These are phyloP conservation scores for Psidium friedrichsthalianum DNA, from an alignment of 345 rosid genomes.

Conservation along the genomic window DNA sequence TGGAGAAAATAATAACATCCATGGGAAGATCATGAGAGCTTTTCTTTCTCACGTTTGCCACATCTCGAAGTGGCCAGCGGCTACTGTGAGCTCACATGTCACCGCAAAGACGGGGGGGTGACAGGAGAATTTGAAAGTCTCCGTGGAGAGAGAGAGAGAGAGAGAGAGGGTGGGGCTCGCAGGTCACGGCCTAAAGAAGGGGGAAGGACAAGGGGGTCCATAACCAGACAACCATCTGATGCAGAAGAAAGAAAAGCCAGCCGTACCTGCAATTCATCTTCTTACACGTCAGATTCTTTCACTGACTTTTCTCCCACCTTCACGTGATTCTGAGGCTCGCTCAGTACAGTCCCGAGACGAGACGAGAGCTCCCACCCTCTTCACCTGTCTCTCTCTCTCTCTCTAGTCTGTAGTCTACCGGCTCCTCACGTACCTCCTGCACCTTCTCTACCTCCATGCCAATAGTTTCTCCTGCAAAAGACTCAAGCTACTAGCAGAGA, in stretches of 20 bases:
- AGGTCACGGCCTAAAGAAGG: neutral
- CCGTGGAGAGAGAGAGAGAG: neutral
- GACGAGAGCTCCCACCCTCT: slow-evolving; percentile 5
- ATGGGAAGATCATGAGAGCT: no score
- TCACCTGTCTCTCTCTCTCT: neutral
- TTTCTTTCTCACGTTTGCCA: neutral
- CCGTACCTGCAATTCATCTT: neutral
- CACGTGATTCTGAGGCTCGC: slow-evolving; percentile 64
- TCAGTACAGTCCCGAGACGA: neutral
- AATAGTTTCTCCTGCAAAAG: neutral
- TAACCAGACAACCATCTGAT: neutral
- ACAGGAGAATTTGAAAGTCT: neutral
- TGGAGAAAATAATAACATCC: no score
- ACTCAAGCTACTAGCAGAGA: neutral
- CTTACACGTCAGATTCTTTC: neutral
- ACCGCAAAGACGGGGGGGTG: neutral
- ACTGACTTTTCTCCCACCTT: slow-evolving; percentile 4
- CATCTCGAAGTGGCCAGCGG: neutral
- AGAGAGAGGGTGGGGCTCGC: neutral
- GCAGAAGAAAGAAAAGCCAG: neutral
- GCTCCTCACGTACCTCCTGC: neutral
- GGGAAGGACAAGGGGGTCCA: neutral
- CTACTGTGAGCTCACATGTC: neutral
- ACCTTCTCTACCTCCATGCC: neutral
- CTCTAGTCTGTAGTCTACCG: neutral